Conservation (phyloP, 1,284 basidiomycete genomes). For the Ustilago bromivora region DNA sequence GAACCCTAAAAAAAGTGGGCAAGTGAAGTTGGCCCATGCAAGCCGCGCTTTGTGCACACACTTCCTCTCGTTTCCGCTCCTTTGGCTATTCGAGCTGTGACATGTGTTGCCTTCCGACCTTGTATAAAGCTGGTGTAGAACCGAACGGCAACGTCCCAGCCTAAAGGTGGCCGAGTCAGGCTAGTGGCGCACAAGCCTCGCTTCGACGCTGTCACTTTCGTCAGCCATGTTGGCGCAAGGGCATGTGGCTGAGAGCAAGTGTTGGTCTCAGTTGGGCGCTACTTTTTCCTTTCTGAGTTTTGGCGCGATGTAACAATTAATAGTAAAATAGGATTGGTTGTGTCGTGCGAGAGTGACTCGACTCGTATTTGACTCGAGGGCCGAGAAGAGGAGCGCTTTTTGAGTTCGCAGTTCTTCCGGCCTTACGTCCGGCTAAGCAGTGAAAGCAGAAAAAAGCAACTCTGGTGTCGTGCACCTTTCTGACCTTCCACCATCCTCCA, state of each 20-base stretch:
- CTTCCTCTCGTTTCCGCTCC: background rate
- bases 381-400: background rate
- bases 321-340: background rate
- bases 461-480: background rate
- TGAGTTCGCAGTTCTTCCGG: background rate
- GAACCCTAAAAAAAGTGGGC: background rate
- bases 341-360: constrained; percentile 6
- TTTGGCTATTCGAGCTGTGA: background rate
- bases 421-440: constrained; percentile 9
- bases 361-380: constrained; percentile 3
- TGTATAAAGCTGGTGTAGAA: too few relatives aligned
- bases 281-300: background rate
- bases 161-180: too few relatives aligned
- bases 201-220: background rate
- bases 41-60: background rate
- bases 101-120: background rate
- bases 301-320: background rate
- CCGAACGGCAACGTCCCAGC: too few relatives aligned
- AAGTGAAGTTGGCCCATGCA: background rate
- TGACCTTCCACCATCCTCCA: constrained; percentile 19
- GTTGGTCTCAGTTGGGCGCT: constrained; percentile 8
- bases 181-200: background rate
- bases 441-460: background rate
- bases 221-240: background rate
- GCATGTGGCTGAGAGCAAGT: background rate